phyloP scores from a whole-genome alignment of 345 rosid genomes.

The Xanthoceras sorbifolium region DNA sequence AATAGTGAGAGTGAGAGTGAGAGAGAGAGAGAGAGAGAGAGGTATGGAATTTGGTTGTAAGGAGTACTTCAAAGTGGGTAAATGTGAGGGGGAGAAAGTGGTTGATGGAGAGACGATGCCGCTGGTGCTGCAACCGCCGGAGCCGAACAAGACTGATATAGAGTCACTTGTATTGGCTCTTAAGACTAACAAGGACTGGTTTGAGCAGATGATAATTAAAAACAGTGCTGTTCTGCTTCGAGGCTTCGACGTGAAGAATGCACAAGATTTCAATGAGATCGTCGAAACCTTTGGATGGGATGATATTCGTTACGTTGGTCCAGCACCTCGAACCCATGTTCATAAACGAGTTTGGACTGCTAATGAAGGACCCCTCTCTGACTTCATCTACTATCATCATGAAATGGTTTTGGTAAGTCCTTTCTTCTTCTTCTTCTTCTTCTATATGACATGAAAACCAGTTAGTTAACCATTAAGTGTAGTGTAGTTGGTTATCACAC shows the following conservation, averaged over 20 bases:
- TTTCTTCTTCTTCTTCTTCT: not conserved
- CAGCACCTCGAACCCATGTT: conserved; percentile 58
- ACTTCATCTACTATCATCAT: conserved; percentile 68
- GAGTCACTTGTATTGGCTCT: conserved; percentile 40
- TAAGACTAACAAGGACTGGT: conserved; percentile 53
- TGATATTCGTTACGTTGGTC: conserved; percentile 56
- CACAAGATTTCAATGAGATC: conserved; percentile 57
- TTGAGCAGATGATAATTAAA: conserved; percentile 57
- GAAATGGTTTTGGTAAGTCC: conserved; percentile 66
- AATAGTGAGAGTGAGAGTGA: not conserved
- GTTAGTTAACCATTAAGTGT: too few relatives aligned
- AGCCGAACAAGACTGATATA: conserved; percentile 24
- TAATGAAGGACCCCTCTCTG: conserved; percentile 72
- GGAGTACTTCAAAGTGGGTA: conserved; percentile 53
- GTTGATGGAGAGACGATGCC: conserved; percentile 69
- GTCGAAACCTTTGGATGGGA: conserved; percentile 62
- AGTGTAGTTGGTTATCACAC: too few relatives aligned
- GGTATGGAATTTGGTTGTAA: conserved; percentile 41
- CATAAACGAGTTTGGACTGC: conserved; percentile 70
- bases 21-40: not conserved
- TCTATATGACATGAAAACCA: too few relatives aligned
- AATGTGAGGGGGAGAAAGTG: conserved; percentile 60
- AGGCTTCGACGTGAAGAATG: conserved; percentile 51
- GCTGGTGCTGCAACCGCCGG: conserved; percentile 44
- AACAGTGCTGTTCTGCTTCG: conserved; percentile 62